Evolutionary conservation across 257 asterid species (phyloP).

Genomic region (Fraxinus cuspidata): DNA sequence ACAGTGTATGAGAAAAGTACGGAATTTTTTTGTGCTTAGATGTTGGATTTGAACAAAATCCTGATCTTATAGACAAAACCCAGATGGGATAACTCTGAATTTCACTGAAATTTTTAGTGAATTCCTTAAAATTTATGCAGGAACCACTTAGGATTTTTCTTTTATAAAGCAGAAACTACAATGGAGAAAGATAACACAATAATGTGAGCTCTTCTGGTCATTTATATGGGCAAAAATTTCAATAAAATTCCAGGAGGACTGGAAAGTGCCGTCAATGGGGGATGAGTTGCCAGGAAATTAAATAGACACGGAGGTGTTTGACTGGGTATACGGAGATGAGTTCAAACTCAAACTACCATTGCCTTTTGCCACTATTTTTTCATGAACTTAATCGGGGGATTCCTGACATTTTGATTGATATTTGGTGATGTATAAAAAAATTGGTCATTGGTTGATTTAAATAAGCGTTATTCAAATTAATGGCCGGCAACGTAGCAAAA

Average conservation of each 20-base stretch:
- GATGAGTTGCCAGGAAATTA: neutral
- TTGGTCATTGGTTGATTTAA: too few species aligned
- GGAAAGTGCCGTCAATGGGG: constrained; percentile 32
- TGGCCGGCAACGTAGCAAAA: too few species aligned
- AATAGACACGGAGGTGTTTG: constrained; percentile 29
- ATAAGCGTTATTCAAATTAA: too few species aligned
- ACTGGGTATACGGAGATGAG: constrained; percentile 4
- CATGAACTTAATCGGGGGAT: too few species aligned
- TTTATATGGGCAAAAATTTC: neutral
- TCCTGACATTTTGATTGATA: too few species aligned
- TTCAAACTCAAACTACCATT: neutral
- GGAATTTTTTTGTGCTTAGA: neutral
- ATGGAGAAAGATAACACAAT: neutral
- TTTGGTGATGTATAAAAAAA: too few species aligned
- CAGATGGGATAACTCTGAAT: neutral
- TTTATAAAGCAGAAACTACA: neutral
- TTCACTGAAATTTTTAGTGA: neutral
- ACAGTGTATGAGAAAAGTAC: neutral
- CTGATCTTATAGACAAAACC: neutral
- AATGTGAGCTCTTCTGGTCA: neutral
- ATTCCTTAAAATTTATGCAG: neutral
- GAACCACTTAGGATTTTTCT: neutral
- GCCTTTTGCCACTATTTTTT: too few species aligned
- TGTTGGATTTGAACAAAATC: neutral
- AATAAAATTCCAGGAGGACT: constrained; percentile 9